These are phyloP conservation scores for Betula pendula DNA, from an alignment of 306 rosid genomes.

Conservation along the genomic window DNA sequence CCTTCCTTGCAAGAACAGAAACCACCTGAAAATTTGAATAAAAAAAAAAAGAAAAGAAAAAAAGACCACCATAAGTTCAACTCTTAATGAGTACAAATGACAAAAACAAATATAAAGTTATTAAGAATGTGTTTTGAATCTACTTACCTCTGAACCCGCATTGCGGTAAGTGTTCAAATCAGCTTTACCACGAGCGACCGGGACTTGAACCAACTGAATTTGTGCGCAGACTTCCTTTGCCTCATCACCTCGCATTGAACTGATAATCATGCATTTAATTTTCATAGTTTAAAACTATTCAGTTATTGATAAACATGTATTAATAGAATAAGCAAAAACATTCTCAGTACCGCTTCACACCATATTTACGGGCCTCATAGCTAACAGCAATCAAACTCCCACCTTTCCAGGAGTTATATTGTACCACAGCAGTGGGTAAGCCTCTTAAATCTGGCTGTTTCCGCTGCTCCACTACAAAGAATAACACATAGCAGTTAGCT, in stretches of 20 bases:
- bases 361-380: conserved; percentile 84
- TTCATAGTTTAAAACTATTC: neutral
- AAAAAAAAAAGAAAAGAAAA: no score
- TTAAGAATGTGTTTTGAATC: neutral
- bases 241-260: conserved; percentile 96
- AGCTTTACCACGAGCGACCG: conserved; percentile 95
- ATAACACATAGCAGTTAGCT: conserved; percentile 11
- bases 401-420: conserved; percentile 89
- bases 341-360: conserved; percentile 73
- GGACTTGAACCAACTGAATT: conserved; percentile 85
- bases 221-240: conserved; percentile 80
- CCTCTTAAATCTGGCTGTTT: conserved; percentile 79
- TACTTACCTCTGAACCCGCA: conserved; percentile 82
- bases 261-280: conserved; percentile 31
- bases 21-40: conserved; percentile 55
- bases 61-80: conserved; percentile 16
- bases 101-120: neutral
- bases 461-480: conserved; percentile 77
- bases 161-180: conserved; percentile 70
- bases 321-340: neutral
- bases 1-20: conserved; percentile 72
- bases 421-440: conserved; percentile 83
- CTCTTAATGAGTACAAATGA: neutral
- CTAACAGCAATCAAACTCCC: conserved; percentile 93
- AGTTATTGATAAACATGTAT: neutral